Base-by-base conservation (phyloP, 2,329 filamentous ascomycete species). In the Ascochyta clinopodiicola region DNA sequence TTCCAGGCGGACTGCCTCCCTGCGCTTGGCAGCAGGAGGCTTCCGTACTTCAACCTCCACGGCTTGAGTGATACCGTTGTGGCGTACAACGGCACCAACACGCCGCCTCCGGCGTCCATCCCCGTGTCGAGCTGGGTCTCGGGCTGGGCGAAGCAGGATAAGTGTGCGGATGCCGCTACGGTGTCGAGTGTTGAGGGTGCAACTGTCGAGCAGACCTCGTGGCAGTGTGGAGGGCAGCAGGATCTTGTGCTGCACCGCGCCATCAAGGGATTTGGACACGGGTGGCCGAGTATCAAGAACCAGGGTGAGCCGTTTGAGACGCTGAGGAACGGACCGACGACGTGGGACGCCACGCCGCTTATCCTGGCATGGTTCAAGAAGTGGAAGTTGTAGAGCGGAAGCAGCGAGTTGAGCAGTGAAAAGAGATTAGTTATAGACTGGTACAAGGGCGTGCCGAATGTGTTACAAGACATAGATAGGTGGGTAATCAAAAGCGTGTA, bases 181-280 rank as follows among this genome's bases (percentile, higher is more conserved):
- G 36, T 47, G 1, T 17, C 35, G 15, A 22, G 21, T 4, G 7
- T 62, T 17, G 62, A 63, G 39, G 43, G 48, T 12, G 61, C 50
- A 3, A 66, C 44, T 7, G 59, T 63, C 19, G 45, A 39, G 21
- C 53, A 57, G 47, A 48, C 12, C 12, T 31, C 29, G 29, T 31
- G 29, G 29, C 29, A 31, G 29, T 31, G 29, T 31, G 29, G 29
- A 31, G 29, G 29, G 9, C 9, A 49, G 27, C 5, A 69, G 67
- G 67, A 52, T 25, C 12, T 70, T 1, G 43, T 69, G 9, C 42
- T 67, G 35, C 60, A 63, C 13, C 49, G 61, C 9, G 19, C 24
- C 9, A 61, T 69, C 9, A 38, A 61, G 22, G 39, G 48, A 4
- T 66, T 68, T 51, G 67, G 67, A 9, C 67, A 70, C 39, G 67